Conservation (phyloP, 139 green algal genomes). For the Coelastrella sp. region DNA sequence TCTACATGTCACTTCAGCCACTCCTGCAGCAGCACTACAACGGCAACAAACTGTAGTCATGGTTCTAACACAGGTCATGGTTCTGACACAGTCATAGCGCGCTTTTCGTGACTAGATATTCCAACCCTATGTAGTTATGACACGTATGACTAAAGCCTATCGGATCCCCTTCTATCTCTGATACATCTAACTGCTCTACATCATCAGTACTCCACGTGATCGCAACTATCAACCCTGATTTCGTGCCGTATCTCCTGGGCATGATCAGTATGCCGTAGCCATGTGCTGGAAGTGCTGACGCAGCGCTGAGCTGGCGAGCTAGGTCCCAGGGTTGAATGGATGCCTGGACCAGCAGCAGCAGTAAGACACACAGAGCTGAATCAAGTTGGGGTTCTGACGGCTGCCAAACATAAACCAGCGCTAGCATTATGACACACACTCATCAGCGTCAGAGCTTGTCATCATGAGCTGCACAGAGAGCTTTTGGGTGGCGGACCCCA, state of each 20-base stretch:
- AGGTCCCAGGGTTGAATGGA: constrained; percentile 30
- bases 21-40: too few species aligned
- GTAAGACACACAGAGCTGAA: background rate
- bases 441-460: too few species aligned
- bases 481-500: too few species aligned
- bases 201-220: constrained; percentile 41
- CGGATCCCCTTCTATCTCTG: constrained; percentile 21
- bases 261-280: constrained; percentile 29
- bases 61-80: too few species aligned
- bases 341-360: constrained; percentile 24
- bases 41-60: too few species aligned
- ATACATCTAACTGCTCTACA: constrained; percentile 36
- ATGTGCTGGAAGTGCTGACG: background rate
- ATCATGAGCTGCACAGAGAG: too few species aligned
- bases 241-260: background rate
- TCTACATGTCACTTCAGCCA: too few species aligned
- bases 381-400: background rate
- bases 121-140: constrained; percentile 30
- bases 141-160: constrained; percentile 31
- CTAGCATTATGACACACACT: too few species aligned
- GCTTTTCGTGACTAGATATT: too few species aligned
- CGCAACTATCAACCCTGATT: background rate
- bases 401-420: background rate
- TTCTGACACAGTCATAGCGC: too few species aligned
- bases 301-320: background rate